Percentiles rank a stretch among this genome's conserved stretches.
Conservation (phyloP, 2,329 filamentous ascomycete species). For the Aureobasidium vineae region DNA sequence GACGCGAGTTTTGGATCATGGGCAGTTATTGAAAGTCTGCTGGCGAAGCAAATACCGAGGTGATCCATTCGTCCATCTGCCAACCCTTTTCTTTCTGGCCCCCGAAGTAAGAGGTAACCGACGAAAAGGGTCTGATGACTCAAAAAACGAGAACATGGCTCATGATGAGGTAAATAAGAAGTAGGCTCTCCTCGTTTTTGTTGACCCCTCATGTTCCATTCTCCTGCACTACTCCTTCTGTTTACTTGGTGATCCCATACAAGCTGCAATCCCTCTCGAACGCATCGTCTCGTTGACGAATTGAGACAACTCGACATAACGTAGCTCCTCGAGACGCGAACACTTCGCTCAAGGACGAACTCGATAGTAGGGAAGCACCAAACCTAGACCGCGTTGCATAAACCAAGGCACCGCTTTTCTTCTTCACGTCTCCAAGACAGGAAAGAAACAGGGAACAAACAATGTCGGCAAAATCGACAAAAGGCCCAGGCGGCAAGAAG, state of each 20-base stretch:
- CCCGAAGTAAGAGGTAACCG: conserved; percentile 20
- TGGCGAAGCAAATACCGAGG: conserved; percentile 10
- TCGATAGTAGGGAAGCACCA: not conserved
- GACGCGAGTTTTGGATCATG: not conserved
- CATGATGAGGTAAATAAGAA: conserved; percentile 6
- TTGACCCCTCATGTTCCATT: not conserved
- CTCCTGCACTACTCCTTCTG: not conserved
- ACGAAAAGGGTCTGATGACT: conserved; percentile 18
- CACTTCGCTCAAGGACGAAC: not conserved
- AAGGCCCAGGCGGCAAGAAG: conserved; percentile 64
- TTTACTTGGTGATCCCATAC: not conserved
- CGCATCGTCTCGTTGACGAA: not conserved
- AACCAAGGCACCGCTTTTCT: not conserved
- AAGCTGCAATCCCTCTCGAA: not conserved
- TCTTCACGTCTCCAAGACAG: too few relatives aligned
- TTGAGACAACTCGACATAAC: not conserved
- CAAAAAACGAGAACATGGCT: not conserved
- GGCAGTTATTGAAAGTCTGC: not conserved
- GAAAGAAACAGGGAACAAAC: not conserved
- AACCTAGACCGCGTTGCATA: not conserved
- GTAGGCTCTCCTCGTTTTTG: not conserved
- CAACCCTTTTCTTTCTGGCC: not conserved
- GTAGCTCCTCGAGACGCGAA: not conserved
- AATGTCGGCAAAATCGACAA: conserved; percentile 61
- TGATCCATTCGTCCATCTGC: conserved; percentile 26